Evolutionary conservation across 2,329 filamentous ascomycete genomes (phyloP), one percentile per base, ranked within the genome.

Genomic region (Tolypocladium tundrense): DNA sequence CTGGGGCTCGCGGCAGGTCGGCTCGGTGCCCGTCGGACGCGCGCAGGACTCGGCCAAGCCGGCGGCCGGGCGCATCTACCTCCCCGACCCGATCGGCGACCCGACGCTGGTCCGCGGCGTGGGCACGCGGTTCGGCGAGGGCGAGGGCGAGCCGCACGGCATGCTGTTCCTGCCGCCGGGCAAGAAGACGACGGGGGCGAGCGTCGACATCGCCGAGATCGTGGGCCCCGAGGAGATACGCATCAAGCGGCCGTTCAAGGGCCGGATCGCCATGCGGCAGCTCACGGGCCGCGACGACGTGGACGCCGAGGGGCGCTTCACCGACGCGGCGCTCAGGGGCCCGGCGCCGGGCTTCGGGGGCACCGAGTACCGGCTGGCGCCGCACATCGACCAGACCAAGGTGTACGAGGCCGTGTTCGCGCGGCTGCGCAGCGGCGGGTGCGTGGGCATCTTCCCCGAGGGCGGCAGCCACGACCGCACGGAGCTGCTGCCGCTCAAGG

Each of bases 361-460:
- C 27, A 88, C 85, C 54, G 88, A 87, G 65, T 97, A 88, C 78
- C 94, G 94, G 75, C 79, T 91, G 51, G 91, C 93, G 2, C 93
- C 93, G 3, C 91, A 97, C 68, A 91, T 97, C 48, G 91, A 97
- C 70, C 93, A 97, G 76, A 92, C 88, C 37, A 84, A 90, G 65
- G 93, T 97, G 35, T 97, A 97, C 74, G 86, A 96, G 70, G 90
- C 91, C 24, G 93, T 99, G 19, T 97, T 97, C 72, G 83, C 87
- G 63, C 85, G 91, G 37, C 80, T 99, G 40, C 86, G 87, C 63
- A 81, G 83, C 43, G 91, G 91, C 53, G 93, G 92, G 21, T 96
- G 91, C 69, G 89, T 97, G 57, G 94, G 93, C 61, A 97, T 99
- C 68, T 99, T 97, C 72, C 93, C 93, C 2, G 93, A 99, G 75